Evolutionary conservation across 768 basidiomycete genomes (phyloP).

Genomic region (Boletus vinaceobasis): DNA sequence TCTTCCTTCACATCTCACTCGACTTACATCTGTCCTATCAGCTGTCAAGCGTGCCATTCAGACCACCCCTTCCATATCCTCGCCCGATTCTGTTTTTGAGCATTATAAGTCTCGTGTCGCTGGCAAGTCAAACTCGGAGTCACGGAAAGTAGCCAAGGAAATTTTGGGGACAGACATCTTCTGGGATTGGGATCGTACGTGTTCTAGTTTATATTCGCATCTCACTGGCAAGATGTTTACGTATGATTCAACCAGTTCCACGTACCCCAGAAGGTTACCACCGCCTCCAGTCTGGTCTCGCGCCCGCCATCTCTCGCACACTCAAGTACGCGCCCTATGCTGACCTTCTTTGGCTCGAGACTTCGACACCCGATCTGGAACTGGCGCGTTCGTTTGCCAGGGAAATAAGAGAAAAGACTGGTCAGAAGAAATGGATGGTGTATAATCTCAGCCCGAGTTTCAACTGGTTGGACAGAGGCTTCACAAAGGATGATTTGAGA

Average conservation of each 20-base stretch:
- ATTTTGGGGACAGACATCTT: slow-evolving; percentile 60
- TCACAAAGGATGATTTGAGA: slow-evolving; percentile 71
- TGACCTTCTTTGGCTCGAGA: slow-evolving; percentile 92
- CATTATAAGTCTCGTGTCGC: slow-evolving; percentile 55
- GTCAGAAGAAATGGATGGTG: slow-evolving; percentile 70
- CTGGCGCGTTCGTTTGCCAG: slow-evolving; percentile 78
- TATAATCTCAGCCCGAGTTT: slow-evolving; percentile 95
- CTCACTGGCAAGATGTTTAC: background rate
- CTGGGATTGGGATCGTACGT: slow-evolving; percentile 88
- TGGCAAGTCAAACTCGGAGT: slow-evolving; percentile 71
- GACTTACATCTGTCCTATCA: slow-evolving; percentile 6
- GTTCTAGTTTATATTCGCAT: background rate
- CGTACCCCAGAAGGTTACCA: slow-evolving; percentile 91
- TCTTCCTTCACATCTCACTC: slow-evolving; percentile 43
- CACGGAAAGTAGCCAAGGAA: slow-evolving; percentile 69
- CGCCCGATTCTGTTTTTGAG: slow-evolving; percentile 44
- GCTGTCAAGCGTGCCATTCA: slow-evolving; percentile 25
- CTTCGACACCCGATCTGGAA: slow-evolving; percentile 79
- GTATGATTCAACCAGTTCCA: slow-evolving; percentile 50
- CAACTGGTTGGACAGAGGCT: slow-evolving; percentile 87
- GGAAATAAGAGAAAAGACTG: slow-evolving; percentile 66
- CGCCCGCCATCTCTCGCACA: slow-evolving; percentile 78
- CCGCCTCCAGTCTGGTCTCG: slow-evolving; percentile 78
- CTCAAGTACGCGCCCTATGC: slow-evolving; percentile 81
- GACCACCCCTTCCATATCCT: slow-evolving; percentile 20